Evolutionary conservation across 352 stramenopile genomes (phyloP).

Genomic region (Phytophthora ramorum): DNA sequence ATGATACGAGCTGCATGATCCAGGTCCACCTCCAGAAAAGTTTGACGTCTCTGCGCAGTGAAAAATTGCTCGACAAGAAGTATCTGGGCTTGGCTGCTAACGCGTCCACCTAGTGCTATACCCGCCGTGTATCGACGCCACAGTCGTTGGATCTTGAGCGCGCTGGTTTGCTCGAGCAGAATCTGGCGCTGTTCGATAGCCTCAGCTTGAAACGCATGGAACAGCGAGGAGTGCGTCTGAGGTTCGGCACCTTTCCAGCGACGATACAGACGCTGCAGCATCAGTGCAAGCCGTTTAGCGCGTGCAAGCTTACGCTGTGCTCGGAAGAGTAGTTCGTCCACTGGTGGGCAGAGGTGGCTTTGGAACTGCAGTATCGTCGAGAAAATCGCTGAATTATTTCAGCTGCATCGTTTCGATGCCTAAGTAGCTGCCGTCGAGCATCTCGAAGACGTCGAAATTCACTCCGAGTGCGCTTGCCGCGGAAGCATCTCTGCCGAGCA

Average conservation of each 20-base stretch:
- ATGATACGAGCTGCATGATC: constrained; percentile 54
- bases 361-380: constrained; percentile 8
- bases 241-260: constrained; percentile 25
- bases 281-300: constrained; percentile 46
- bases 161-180: constrained; percentile 15
- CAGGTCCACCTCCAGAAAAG: constrained; percentile 21
- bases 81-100: constrained; percentile 36
- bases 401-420: constrained; percentile 24
- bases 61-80: constrained; percentile 51
- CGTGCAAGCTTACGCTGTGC: constrained; percentile 40
- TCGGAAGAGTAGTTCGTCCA: constrained; percentile 48
- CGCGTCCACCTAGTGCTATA: constrained; percentile 9
- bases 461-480: constrained; percentile 45
- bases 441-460: constrained; percentile 33
- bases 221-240: constrained; percentile 8
- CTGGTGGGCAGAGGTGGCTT: neutral
- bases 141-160: constrained; percentile 46
- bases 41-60: constrained; percentile 42
- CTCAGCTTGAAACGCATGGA: constrained; percentile 16
- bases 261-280: constrained; percentile 53
- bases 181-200: constrained; percentile 12
- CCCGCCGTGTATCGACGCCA: constrained; percentile 46
- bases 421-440: constrained; percentile 13
- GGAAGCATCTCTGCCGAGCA: constrained; percentile 47
- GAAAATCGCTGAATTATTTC: constrained; percentile 41